Conservation (phyloP, 805 yeast genomes). For the Clavispora fructus region DNA sequence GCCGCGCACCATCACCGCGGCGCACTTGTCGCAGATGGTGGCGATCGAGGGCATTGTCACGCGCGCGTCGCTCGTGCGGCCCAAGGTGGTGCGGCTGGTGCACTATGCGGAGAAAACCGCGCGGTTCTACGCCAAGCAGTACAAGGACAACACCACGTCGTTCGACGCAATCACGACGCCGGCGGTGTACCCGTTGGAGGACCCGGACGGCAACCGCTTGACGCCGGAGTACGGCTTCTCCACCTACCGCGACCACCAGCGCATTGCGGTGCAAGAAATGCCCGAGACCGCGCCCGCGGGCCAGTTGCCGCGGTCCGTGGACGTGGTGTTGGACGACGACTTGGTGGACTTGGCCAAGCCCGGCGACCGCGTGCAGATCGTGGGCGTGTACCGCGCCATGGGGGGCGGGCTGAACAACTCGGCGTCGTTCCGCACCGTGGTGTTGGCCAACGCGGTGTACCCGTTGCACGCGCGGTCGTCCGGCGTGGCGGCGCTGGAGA, state of each 20-base stretch:
- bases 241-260: conserved; percentile 91
- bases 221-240: conserved; percentile 90
- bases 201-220: conserved; percentile 82
- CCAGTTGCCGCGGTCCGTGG: conserved; percentile 89
- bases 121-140: conserved; percentile 84
- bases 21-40: conserved; percentile 72
- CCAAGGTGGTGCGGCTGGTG: conserved; percentile 85
- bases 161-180: conserved; percentile 79
- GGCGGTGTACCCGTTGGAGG: conserved; percentile 89
- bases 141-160: conserved; percentile 87
- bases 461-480: conserved; percentile 85
- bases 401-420: conserved; percentile 64
- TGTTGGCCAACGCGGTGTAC: conserved; percentile 84
- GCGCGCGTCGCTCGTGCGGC: conserved; percentile 86
- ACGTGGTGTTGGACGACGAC: conserved; percentile 90
- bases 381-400: conserved; percentile 88
- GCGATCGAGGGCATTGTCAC: conserved; percentile 95
- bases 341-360: conserved; percentile 89
- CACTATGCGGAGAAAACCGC: conserved; percentile 86
- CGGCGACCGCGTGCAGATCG: conserved; percentile 91
- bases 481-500: conserved; percentile 67
- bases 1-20: conserved; percentile 81
- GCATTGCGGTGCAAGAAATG: conserved; percentile 91
- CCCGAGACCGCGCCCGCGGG: conserved; percentile 98
- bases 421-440: conserved; percentile 74